phyloP scores from a whole-genome alignment of 345 rosid genomes.

The Gossypium bickii region DNA sequence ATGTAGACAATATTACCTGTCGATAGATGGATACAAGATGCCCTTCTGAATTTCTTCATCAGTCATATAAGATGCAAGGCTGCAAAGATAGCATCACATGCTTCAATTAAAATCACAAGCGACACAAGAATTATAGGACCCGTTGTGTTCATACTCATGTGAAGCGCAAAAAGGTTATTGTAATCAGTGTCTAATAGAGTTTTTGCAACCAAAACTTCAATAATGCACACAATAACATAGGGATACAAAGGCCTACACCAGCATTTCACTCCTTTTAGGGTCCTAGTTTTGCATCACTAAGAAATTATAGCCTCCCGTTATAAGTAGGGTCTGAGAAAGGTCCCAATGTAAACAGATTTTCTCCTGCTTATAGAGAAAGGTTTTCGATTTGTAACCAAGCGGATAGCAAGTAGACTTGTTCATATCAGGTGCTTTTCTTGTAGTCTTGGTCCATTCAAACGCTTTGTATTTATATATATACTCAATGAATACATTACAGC shows the following conservation, averaged over 20 bases:
- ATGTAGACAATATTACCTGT: conserved; percentile 44
- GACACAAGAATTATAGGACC: no score
- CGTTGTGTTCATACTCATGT: background rate
- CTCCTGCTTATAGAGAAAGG: no score
- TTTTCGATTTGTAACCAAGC: no score
- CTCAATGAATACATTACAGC: no score
- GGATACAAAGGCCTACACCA: background rate
- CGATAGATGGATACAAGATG: conserved; percentile 76
- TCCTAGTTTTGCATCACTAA: background rate
- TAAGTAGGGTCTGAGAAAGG: no score
- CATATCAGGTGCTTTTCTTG: no score
- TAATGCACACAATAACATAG: background rate
- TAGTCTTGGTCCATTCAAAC: no score
- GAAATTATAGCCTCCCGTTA: background rate
- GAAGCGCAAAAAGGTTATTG: background rate
- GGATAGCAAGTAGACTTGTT: no score
- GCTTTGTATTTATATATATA: no score
- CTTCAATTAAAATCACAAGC: background rate
- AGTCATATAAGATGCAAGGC: conserved; percentile 96
- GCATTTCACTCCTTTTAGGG: background rate
- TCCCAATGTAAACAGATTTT: no score
- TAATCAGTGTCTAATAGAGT: background rate
- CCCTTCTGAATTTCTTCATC: conserved; percentile 78
- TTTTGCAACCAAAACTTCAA: background rate
- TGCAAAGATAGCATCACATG: conserved; percentile 30